Evolutionary conservation across 2,329 filamentous ascomycete species (phyloP).

Genomic region (Pseudogymnoascus sp.): DNA sequence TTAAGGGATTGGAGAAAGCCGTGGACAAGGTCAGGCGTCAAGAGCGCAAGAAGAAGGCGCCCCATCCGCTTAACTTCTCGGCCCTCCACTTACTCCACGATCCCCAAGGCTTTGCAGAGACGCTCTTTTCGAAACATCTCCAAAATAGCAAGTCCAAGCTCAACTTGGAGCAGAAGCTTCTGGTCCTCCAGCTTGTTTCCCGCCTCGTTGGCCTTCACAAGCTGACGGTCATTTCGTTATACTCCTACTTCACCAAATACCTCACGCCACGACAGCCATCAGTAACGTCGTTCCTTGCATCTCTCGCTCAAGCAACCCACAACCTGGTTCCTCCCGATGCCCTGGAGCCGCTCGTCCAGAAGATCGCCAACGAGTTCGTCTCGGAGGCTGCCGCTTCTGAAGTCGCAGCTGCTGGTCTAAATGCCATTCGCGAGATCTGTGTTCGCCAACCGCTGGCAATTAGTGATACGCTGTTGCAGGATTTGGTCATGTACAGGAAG

Average conservation of each 20-base stretch:
- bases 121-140: conserved; percentile 82
- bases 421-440: conserved; percentile 91
- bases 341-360: conserved; percentile 81
- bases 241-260: conserved; percentile 93
- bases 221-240: conserved; percentile 79
- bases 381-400: conserved; percentile 87
- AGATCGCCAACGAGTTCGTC: conserved; percentile 98
- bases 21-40: conserved; percentile 72
- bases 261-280: conserved; percentile 80
- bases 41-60: conserved; percentile 80
- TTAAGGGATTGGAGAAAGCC: conserved; percentile 70
- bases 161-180: conserved; percentile 77
- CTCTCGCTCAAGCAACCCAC: conserved; percentile 84
- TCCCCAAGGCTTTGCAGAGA: conserved; percentile 87
- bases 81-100: conserved; percentile 90
- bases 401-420: conserved; percentile 84
- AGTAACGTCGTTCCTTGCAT: conserved; percentile 89
- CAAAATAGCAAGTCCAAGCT: conserved; percentile 80
- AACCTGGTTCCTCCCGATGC: conserved; percentile 86
- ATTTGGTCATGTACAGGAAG: conserved; percentile 90
- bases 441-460: conserved; percentile 90
- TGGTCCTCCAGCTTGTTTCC: conserved; percentile 86
- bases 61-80: conserved; percentile 89
- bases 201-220: conserved; percentile 88
- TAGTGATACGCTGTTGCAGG: conserved; percentile 89